Evolutionary conservation across 345 rosid species (phyloP).

Genomic region (Citrus glauca): DNA sequence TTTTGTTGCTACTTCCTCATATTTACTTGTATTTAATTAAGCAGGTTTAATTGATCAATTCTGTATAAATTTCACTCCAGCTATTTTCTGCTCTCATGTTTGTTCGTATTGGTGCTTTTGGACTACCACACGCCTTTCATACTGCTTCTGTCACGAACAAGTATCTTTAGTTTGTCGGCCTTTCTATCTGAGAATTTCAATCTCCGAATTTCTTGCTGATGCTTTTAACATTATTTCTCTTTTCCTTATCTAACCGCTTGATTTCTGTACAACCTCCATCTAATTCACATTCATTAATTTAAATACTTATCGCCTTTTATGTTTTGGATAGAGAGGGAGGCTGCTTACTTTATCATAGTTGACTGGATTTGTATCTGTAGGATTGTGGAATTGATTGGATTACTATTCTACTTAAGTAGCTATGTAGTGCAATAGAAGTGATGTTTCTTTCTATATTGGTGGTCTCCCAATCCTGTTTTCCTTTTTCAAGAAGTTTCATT

Average conservation of each 20-base stretch:
- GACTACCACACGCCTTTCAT: not conserved
- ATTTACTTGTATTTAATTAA: not conserved
- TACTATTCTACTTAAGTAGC: not conserved
- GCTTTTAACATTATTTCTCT: no score
- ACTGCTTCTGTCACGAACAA: not conserved
- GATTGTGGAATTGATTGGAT: not conserved
- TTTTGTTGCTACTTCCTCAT: not conserved
- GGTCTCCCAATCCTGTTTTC: not conserved
- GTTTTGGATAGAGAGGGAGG: no score
- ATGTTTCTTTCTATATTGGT: not conserved
- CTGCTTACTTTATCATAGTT: no score
- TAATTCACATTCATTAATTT: no score
- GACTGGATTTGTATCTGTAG: not conserved
- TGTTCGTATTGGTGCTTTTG: not conserved
- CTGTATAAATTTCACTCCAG: not conserved
- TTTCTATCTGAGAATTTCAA: no score
- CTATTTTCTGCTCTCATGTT: not conserved
- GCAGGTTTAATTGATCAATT: not conserved
- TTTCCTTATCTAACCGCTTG: no score
- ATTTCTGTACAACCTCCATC: no score
- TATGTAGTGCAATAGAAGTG: not conserved
- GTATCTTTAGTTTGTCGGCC: not conserved
- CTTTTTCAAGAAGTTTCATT: not conserved
- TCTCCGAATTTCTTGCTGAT: no score
- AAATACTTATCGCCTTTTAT: no score